Evolutionary conservation across 2,329 filamentous ascomycete genomes (phyloP).

Genomic region (Chrysoporthe cubensis): DNA sequence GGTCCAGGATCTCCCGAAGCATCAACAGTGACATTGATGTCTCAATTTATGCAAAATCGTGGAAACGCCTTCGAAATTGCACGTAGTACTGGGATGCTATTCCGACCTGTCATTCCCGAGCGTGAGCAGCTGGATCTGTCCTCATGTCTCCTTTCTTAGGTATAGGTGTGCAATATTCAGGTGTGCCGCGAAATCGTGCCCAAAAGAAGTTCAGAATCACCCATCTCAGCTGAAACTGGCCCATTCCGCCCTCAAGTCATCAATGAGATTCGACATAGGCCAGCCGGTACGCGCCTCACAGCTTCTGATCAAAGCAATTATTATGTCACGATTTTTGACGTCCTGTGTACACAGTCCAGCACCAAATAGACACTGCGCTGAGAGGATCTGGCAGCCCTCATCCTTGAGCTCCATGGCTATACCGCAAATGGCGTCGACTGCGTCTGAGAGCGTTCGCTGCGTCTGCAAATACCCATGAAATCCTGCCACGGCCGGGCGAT

Average conservation of each 20-base stretch:
- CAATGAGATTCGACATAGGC: constrained; percentile 40
- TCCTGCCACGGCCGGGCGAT: constrained; percentile 54
- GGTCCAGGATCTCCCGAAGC: too few relatives aligned
- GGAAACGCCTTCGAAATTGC: neutral
- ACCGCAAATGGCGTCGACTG: constrained; percentile 53
- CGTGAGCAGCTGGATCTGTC: neutral
- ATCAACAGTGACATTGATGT: too few relatives aligned
- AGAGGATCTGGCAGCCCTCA: constrained; percentile 47
- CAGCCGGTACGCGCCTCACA: constrained; percentile 46
- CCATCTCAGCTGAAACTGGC: constrained; percentile 24
- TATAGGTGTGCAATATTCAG: neutral
- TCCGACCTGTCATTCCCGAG: neutral
- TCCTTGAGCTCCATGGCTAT: constrained; percentile 50
- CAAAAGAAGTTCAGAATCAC: neutral
- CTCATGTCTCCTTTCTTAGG: neutral
- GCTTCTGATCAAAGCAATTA: constrained; percentile 42
- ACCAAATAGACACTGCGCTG: constrained; percentile 48
- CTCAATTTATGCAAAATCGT: neutral
- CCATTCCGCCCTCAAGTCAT: constrained; percentile 39
- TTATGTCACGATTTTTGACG: constrained; percentile 39
- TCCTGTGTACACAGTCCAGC: constrained; percentile 48
- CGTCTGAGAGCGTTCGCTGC: constrained; percentile 49
- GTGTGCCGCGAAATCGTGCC: neutral
- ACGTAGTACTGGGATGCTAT: neutral
- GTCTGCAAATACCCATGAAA: constrained; percentile 48